Evolutionary conservation across 306 rosid genomes (phyloP), one percentile per base, ranked within the genome.

Genomic region (Corylus avellana): DNA sequence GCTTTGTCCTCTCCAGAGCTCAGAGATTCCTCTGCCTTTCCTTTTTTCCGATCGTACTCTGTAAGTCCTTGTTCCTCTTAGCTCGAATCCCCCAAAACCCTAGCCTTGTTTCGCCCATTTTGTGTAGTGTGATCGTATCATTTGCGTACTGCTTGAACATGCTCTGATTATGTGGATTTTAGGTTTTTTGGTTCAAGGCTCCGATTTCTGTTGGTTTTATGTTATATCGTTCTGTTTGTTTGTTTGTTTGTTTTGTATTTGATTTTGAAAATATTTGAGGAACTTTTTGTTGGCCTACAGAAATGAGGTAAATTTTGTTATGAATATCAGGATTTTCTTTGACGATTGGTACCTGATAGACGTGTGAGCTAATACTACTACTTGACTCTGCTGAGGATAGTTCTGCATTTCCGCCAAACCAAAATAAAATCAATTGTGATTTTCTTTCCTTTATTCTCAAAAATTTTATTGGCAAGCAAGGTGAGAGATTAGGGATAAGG

Each of bases 1-100:
- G 77, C 76, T 64, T 67, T 81, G 75, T 83, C 87, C 39, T 79
- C 62, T 58, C 70, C 78, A 56, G 62, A 56, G 62, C 10, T 70
- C 50, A 20, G 64, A 81, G 81, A 56, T 59, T 80, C 70, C 58
- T 81, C 82, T 64, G 46, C 46, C 7, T 54, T 70, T 77, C 37
- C 48, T 73, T 70, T 42, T 64, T 77, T 5, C 16, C 72, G 68
- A 44, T 77, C 83, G 58, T 12, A 32, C 78, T 47, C 80, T 58
- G 85, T 83, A 83, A 82, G 81, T 72, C 46, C 18, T 55, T 42
- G 56, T 53, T 42, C 29, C 13, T 13, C 73, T 4, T 42, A 42
- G 46, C 46, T 42, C 46, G 46, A 42, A 42, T 6, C 46, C 46
- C 46, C 6, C 4, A 27, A 55, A 78, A 67, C 61, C 80, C 75